Evolutionary conservation across 352 stramenopile species (phyloP).

Genomic region (Globisporangium abappressorium): DNA sequence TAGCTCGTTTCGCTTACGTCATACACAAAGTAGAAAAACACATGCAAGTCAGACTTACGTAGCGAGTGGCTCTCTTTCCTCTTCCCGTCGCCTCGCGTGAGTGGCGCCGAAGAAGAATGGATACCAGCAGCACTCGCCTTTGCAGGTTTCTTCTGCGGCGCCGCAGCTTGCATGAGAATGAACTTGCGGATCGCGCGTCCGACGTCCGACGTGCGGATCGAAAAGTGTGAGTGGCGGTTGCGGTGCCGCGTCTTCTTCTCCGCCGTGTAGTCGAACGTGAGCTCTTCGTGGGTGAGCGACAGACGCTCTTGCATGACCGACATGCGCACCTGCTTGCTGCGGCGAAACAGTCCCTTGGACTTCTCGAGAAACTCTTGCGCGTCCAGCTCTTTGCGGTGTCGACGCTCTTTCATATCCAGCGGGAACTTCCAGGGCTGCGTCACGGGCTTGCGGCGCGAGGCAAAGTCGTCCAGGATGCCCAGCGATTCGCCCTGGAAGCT

Average conservation of each 20-base stretch:
- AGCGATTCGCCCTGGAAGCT: constrained; percentile 33
- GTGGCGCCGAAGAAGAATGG: neutral
- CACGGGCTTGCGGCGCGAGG: constrained; percentile 47
- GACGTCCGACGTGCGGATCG: constrained; percentile 30
- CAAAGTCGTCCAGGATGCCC: constrained; percentile 64
- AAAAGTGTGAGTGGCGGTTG: neutral
- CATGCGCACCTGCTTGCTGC: constrained; percentile 24
- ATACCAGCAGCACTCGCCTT: neutral
- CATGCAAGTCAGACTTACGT: constrained; percentile 9
- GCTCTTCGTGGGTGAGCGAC: constrained; percentile 36
- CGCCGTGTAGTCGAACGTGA: constrained; percentile 17
- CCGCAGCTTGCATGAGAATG: constrained; percentile 33
- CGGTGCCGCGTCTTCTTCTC: constrained; percentile 9
- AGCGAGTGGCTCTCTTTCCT: constrained; percentile 14
- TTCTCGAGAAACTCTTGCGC: constrained; percentile 40
- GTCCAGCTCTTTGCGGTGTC: constrained; percentile 32
- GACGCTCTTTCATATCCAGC: constrained; percentile 44
- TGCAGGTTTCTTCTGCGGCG: neutral
- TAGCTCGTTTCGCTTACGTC: neutral
- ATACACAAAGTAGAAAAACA: neutral
- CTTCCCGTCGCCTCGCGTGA: neutral
- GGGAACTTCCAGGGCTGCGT: constrained; percentile 53
- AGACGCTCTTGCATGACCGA: constrained; percentile 52
- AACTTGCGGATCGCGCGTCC: constrained; percentile 42
- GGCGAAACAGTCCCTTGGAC: constrained; percentile 14